phyloP scores from a whole-genome alignment of 768 basidiomycete genomes.

The Kockovaella imperatae region DNA sequence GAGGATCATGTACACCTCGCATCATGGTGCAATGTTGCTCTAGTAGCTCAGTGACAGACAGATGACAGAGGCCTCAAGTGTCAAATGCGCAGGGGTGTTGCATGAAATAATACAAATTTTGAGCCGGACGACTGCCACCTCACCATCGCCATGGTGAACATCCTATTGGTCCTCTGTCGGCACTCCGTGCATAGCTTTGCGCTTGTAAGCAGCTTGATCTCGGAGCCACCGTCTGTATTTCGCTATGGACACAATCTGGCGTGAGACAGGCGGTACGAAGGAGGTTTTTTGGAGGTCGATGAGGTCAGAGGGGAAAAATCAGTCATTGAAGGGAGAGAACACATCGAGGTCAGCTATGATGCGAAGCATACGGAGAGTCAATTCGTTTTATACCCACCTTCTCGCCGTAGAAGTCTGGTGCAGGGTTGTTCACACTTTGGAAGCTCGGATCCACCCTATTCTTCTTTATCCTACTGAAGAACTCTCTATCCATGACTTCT shows the following conservation, averaged over 20 bases:
- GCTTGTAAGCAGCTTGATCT: constrained; percentile 44
- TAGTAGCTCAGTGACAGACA: too few relatives aligned
- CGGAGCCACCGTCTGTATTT: constrained; percentile 44
- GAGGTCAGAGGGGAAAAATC: not conserved
- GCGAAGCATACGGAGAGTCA: not conserved
- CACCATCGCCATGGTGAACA: not conserved
- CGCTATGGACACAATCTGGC: constrained; percentile 40
- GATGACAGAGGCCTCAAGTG: too few relatives aligned
- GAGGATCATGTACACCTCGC: too few relatives aligned
- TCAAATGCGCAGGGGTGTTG: too few relatives aligned
- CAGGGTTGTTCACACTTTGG: constrained; percentile 44
- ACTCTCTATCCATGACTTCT: constrained; percentile 36
- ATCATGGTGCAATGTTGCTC: too few relatives aligned
- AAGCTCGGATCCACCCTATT: constrained; percentile 44
- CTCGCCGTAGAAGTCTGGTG: constrained; percentile 44
- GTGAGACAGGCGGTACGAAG: not conserved
- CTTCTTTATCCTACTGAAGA: constrained; percentile 36
- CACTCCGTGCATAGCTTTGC: constrained; percentile 46
- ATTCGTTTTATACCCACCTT: constrained; percentile 26
- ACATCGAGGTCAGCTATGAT: not conserved
- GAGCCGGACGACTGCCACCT: not conserved
- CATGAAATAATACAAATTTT: too few relatives aligned
- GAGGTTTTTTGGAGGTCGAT: not conserved
- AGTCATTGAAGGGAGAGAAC: not conserved
- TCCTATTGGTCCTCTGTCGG: constrained; percentile 25